Base-by-base conservation (phyloP, 306 rosid species). In the Luffa aegyptiaca region DNA sequence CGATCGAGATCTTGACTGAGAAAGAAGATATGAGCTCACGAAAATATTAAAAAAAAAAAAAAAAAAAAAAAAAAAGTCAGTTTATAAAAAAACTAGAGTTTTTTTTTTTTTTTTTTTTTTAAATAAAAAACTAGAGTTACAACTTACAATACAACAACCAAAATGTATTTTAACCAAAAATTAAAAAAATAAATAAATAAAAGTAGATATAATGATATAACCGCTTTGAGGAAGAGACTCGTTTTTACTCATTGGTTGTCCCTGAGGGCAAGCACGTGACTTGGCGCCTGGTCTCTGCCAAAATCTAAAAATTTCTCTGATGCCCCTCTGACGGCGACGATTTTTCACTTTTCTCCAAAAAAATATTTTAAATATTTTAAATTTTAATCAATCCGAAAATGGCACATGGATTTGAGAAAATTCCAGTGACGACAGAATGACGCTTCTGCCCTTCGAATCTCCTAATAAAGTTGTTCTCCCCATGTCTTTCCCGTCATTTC, bases 261-360 rank as follows among this genome's bases (percentile, higher is more conserved):
- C 16, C 21, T 3, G 78, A 5, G 42, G 77, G 44, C 78, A 73
- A 49, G 61, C 61, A 73, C 78, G 78, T 73, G 78, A 73, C 59
- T 33, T 73, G 78, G 78, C 61, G 57, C 57, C 39, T 46, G 39
- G 20, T 71, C 56, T 71, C 57, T 46, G 57, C 8, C 75, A 55
- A 10, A 66, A 39, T 51, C 64, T 80, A n/a, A 44, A 65, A 79
- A 46, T 78, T 63, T 48, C 78, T 73, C 61, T 71, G 41, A 13
- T 45, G 80, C 69, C 81, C 81, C 86, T 81, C 89, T 80, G 85
- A 91, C 96, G 93, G 88, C 92, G 90, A 80, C 93, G 92, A 83
- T 81, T 85, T 85, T 90, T 59, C 82, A 83, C 93, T 81, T 74
- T 83, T 81, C 59, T 72, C 70, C 59, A 1, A 42, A 71, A 46